Evolutionary conservation across 768 basidiomycete species (phyloP).

Genomic region (Imleria badia): DNA sequence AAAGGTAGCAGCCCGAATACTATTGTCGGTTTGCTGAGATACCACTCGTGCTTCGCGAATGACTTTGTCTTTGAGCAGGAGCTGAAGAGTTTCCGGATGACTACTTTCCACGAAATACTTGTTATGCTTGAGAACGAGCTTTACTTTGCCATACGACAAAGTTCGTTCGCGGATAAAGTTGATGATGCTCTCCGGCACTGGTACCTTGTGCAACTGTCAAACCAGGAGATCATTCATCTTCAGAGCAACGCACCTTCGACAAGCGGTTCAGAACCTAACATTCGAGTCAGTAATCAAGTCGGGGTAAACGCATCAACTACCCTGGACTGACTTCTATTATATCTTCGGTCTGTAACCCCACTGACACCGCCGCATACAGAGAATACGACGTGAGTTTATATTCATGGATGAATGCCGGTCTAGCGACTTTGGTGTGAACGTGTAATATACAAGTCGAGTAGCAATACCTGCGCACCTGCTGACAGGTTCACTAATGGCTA

Average conservation of each 20-base stretch:
- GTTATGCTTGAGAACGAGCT: slow-evolving; percentile 97
- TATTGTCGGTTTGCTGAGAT: slow-evolving; percentile 65
- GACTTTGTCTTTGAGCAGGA: slow-evolving; percentile 79
- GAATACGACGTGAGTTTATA: slow-evolving; percentile 99
- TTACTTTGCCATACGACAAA: slow-evolving; percentile 96
- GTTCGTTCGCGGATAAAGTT: slow-evolving; percentile 91
- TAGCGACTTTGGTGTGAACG: slow-evolving; percentile 33
- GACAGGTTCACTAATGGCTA: slow-evolving; percentile 97
- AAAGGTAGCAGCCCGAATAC: slow-evolving; percentile 73
- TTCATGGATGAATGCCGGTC: slow-evolving; percentile 98
- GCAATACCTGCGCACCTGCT: slow-evolving; percentile 71
- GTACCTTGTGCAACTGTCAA: slow-evolving; percentile 55
- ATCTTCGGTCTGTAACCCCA: slow-evolving; percentile 95
- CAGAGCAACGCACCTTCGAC: slow-evolving; percentile 52
- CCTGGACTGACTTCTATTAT: slow-evolving; percentile 84
- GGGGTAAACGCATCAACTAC: slow-evolving; percentile 14
- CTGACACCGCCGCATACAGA: slow-evolving; percentile 96
- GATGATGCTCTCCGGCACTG: slow-evolving; percentile 84
- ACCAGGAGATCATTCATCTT: neutral
- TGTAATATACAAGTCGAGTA: slow-evolving; percentile 29
- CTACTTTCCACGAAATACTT: slow-evolving; percentile 96
- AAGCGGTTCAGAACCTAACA: slow-evolving; percentile 73
- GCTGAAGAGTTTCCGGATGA: slow-evolving; percentile 89
- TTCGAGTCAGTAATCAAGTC: slow-evolving; percentile 34
- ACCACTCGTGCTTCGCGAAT: slow-evolving; percentile 84